These are phyloP conservation scores for Austroboletus eburneus DNA, from an alignment of 768 basidiomycete species.

Conservation along the genomic window DNA sequence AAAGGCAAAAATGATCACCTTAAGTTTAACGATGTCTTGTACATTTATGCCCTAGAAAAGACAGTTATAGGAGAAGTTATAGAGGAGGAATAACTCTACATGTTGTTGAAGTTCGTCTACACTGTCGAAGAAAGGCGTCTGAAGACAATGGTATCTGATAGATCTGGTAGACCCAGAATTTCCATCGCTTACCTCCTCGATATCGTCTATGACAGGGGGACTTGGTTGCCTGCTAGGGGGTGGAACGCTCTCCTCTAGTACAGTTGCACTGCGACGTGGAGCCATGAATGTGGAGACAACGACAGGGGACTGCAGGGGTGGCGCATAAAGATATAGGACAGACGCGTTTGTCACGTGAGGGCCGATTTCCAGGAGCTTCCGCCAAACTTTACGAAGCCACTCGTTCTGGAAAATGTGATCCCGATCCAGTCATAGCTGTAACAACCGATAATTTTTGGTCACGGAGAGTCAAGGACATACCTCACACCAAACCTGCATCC, in stretches of 20 bases:
- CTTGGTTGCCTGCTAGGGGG: constrained; percentile 26
- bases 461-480: background rate
- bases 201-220: constrained; percentile 31
- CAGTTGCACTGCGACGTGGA: constrained; percentile 27
- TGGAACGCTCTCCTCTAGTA: constrained; percentile 22
- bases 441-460: background rate
- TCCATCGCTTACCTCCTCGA: constrained; percentile 37
- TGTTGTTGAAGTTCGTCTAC: constrained; percentile 86
- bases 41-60: constrained; percentile 80
- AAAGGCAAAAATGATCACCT: constrained; percentile 40
- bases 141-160: background rate
- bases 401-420: background rate
- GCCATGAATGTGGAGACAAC: constrained; percentile 15
- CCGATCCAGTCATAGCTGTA: background rate
- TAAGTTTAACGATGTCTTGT: constrained; percentile 92
- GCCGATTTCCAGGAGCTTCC: background rate
- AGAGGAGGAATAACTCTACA: constrained; percentile 35
- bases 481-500: no score
- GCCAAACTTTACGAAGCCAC: background rate
- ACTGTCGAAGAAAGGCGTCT: constrained; percentile 67
- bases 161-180: background rate
- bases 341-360: constrained; percentile 20
- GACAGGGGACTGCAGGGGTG: background rate
- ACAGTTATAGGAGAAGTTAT: constrained; percentile 7
- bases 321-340: background rate